These are phyloP conservation scores for Ogataea ramenticola DNA, from an alignment of 805 yeast genomes.

Conservation along the genomic window DNA sequence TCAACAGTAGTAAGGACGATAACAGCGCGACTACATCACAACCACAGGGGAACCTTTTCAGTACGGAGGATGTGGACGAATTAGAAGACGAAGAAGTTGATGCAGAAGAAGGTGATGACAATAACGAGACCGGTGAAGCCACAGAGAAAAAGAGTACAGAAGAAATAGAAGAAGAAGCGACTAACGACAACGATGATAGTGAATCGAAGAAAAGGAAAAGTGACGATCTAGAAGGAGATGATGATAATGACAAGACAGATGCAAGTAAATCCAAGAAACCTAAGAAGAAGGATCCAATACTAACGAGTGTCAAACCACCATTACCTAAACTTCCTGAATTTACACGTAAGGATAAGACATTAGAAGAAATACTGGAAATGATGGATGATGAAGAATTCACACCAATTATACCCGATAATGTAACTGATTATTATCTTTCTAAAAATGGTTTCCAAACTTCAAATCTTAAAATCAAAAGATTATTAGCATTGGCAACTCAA, in stretches of 20 bases:
- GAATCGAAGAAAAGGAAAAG: not conserved
- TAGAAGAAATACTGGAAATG: slow-evolving; percentile 76
- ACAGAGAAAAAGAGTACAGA: not conserved
- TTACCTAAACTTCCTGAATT: slow-evolving; percentile 57
- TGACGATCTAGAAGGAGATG: not conserved
- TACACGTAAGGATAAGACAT: slow-evolving; percentile 70
- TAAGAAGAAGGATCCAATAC: slow-evolving; percentile 21
- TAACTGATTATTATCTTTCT: slow-evolving; percentile 83
- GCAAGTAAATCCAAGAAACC: slow-evolving; percentile 10
- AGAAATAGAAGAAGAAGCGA: not conserved
- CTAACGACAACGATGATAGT: slow-evolving; percentile 1
- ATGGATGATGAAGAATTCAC: slow-evolving; percentile 94
- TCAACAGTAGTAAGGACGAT: too few species aligned
- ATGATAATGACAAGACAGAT: slow-evolving; percentile 7
- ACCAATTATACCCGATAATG: slow-evolving; percentile 95
- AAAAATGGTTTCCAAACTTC: slow-evolving; percentile 79
- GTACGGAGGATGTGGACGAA: slow-evolving; percentile 13
- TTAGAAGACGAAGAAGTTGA: slow-evolving; percentile 6
- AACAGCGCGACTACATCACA: not conserved
- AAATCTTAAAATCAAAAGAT: slow-evolving; percentile 71
- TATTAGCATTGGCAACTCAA: slow-evolving; percentile 92
- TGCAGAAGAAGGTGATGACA: not conserved
- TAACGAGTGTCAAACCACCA: slow-evolving; percentile 17
- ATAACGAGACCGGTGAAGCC: not conserved
- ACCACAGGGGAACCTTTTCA: slow-evolving; percentile 8